These are phyloP conservation scores for Medicago ruthenica DNA, from an alignment of 306 rosid genomes.

Conservation along the genomic window DNA sequence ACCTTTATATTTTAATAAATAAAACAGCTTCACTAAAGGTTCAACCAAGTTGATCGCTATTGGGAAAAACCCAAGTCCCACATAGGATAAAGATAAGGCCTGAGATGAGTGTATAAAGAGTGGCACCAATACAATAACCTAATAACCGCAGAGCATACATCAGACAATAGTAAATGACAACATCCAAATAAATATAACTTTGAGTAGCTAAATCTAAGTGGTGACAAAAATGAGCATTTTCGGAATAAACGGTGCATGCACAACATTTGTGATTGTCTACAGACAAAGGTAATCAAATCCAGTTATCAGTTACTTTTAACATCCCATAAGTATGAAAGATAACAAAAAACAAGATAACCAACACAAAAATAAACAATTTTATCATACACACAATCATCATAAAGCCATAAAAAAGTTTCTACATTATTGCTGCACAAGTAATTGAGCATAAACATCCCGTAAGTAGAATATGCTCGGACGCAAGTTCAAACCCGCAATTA, in stretches of 20 bases:
- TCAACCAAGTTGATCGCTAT: background rate
- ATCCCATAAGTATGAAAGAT: constrained; percentile 8
- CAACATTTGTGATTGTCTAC: background rate
- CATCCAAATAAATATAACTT: background rate
- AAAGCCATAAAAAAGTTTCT: no score
- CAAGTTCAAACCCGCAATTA: no score
- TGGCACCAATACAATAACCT: no score
- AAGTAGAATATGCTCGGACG: no score
- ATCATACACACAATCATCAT: no score
- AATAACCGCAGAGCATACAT: background rate
- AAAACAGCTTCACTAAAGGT: constrained; percentile 8
- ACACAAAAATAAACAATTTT: background rate
- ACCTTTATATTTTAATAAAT: constrained; percentile 12
- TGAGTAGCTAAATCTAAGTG: constrained; percentile 26
- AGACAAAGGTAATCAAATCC: background rate
- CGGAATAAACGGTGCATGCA: background rate
- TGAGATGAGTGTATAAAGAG: no score
- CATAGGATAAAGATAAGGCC: no score
- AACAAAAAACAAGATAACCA: background rate
- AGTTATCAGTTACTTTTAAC: constrained; percentile 10
- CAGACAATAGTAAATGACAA: constrained; percentile 15
- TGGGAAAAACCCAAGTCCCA: no score
- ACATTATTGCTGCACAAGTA: no score
- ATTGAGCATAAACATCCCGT: no score
- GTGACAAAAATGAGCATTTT: constrained; percentile 5